phyloP scores from a whole-genome alignment of 306 rosid species.

The Citrullus amarus region DNA sequence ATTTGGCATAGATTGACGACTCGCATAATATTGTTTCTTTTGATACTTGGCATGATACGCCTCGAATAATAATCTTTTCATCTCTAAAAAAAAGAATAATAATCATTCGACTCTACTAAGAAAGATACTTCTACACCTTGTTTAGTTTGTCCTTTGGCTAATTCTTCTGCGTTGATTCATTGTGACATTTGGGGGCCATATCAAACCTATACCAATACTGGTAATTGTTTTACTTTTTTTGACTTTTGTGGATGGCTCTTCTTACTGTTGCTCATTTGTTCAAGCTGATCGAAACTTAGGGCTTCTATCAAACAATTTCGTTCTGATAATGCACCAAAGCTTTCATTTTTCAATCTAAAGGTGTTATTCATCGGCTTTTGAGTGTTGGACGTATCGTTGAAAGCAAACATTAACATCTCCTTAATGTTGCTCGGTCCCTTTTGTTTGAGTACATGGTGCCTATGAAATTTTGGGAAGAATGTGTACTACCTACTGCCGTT shows the following conservation, averaged over 20 bases:
- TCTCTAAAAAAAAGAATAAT: too few species aligned
- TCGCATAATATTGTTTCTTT: not conserved
- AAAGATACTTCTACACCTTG: not conserved
- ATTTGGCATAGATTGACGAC: too few species aligned
- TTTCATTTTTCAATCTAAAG: not conserved
- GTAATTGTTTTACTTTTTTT: too few species aligned
- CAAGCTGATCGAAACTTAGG: not conserved
- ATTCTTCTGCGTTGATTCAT: too few species aligned
- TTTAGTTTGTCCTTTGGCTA: not conserved
- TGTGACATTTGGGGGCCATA: too few species aligned
- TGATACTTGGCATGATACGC: not conserved
- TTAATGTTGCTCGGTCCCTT: not conserved
- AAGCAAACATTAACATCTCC: not conserved
- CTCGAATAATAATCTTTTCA: too few species aligned
- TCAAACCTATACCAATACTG: too few species aligned
- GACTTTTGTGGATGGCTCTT: not conserved
- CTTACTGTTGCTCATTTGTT: not conserved
- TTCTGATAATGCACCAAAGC: not conserved
- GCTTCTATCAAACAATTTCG: not conserved
- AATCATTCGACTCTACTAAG: not conserved
- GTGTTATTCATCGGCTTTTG: not conserved
- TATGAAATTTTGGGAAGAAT: not conserved
- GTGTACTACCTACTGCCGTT: not conserved
- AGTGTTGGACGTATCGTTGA: not conserved
- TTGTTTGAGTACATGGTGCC: not conserved